Percentiles rank a stretch among this genome's conserved stretches.
Evolutionary conservation across 2,329 filamentous ascomycete genomes (phyloP).

Genomic region (Aspergillus neotritici): DNA sequence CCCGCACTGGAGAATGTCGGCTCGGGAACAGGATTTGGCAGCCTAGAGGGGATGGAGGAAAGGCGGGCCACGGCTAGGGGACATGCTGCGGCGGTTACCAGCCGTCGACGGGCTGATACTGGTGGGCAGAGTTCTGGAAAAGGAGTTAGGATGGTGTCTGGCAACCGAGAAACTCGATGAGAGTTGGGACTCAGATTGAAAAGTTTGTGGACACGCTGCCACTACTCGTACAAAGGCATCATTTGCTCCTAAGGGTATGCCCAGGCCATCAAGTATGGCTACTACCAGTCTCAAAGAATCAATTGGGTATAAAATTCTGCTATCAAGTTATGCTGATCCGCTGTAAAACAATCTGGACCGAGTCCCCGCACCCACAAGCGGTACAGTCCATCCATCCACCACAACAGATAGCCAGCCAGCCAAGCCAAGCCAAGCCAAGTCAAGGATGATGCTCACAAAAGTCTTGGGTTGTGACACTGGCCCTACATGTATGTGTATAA

Average conservation of each 20-base stretch:
- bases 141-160: neutral
- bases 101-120: neutral
- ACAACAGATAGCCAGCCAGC: too few species aligned
- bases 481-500: too few species aligned
- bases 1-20: conserved; percentile 10
- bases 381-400: conserved; percentile 1
- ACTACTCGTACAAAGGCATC: too few species aligned
- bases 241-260: too few species aligned
- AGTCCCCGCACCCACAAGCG: conserved; percentile 1
- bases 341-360: neutral
- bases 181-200: too few species aligned
- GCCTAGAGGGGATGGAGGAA: conserved; percentile 10
- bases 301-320: conserved; percentile 14
- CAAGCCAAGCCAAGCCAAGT: too few species aligned
- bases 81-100: conserved; percentile 6
- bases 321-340: neutral
- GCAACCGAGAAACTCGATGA: too few species aligned
- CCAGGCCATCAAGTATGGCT: too few species aligned
- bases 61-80: conserved; percentile 11
- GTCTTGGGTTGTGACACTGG: too few species aligned
- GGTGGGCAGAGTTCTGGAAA: neutral
- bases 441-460: too few species aligned
- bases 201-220: neutral
- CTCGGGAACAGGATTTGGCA: conserved; percentile 10
- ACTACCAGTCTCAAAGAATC: neutral